Evolutionary conservation across 306 rosid species (phyloP).

Genomic region (Trifolium fragiferum): DNA sequence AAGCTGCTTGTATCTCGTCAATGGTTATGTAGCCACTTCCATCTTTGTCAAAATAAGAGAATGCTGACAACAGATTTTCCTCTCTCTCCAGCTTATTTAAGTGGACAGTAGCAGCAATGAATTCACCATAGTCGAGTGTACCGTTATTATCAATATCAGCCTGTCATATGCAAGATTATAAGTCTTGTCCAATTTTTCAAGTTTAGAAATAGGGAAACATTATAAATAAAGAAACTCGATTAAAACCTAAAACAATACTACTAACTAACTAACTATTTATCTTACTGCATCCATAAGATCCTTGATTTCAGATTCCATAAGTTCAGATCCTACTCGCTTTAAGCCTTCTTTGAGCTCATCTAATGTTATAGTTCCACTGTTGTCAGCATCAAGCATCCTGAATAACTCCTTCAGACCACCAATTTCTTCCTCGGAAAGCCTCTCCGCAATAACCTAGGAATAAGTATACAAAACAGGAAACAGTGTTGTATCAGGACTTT

Average conservation of each 20-base stretch:
- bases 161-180: conserved; percentile 40
- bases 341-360: conserved; percentile 67
- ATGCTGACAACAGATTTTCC: conserved; percentile 58
- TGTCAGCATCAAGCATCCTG: conserved; percentile 60
- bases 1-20: conserved; percentile 66
- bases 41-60: conserved; percentile 68
- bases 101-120: conserved; percentile 68
- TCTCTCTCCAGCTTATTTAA: conserved; percentile 68
- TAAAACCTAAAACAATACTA: background rate
- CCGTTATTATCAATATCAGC: conserved; percentile 66
- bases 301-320: conserved; percentile 64
- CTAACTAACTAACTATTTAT: background rate
- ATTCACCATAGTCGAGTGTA: conserved; percentile 62
- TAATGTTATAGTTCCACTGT: conserved; percentile 65
- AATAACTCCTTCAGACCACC: conserved; percentile 68
- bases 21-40: conserved; percentile 65
- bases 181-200: background rate
- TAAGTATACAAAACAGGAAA: conserved; percentile 25
- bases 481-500: conserved; percentile 7
- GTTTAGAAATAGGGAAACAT: conserved; percentile 20
- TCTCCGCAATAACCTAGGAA: conserved; percentile 62
- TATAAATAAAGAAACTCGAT: conserved; percentile 7
- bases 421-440: conserved; percentile 70
- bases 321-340: conserved; percentile 59
- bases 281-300: conserved; percentile 71